Conservation (phyloP, 1,284 basidiomycete species). For the Austroboletus sp. region DNA sequence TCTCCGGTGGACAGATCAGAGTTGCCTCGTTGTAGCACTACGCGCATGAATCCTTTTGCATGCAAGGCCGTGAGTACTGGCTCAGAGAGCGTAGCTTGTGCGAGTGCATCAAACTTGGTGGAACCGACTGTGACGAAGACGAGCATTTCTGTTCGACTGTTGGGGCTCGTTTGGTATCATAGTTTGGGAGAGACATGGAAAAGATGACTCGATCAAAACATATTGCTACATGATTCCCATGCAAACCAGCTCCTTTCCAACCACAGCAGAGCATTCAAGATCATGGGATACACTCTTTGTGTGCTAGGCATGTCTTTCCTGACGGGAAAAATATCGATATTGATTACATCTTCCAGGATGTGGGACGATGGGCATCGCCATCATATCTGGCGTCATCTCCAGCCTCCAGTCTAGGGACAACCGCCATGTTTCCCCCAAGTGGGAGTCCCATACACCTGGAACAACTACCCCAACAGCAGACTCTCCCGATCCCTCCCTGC, state of each 20-base stretch:
- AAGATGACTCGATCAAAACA: conserved; percentile 16
- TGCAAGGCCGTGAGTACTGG: conserved; percentile 50
- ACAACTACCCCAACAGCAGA: conserved; percentile 64
- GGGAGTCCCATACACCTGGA: conserved; percentile 80
- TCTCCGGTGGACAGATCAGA: conserved; percentile 33
- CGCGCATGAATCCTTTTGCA: conserved; percentile 46
- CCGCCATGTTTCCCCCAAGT: conserved; percentile 41
- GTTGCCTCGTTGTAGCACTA: conserved; percentile 75
- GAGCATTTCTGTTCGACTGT: conserved; percentile 38
- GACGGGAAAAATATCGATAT: neutral
- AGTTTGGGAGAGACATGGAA: too few relatives aligned
- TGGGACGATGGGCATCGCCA: conserved; percentile 96
- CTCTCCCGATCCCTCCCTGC: conserved; percentile 60
- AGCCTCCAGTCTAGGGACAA: conserved; percentile 53
- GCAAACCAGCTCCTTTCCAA: neutral
- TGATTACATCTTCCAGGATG: conserved; percentile 58
- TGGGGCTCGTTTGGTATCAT: neutral
- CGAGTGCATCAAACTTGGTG: conserved; percentile 76
- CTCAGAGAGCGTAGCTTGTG: conserved; percentile 55
- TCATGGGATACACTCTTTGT: conserved; percentile 40
- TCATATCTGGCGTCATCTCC: conserved; percentile 84
- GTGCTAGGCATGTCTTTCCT: conserved; percentile 30
- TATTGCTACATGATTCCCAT: neutral
- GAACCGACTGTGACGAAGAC: conserved; percentile 86
- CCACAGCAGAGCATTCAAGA: conserved; percentile 2